Conservation (phyloP, 148 eudicot species). For the Chenopodium formosanum region DNA sequence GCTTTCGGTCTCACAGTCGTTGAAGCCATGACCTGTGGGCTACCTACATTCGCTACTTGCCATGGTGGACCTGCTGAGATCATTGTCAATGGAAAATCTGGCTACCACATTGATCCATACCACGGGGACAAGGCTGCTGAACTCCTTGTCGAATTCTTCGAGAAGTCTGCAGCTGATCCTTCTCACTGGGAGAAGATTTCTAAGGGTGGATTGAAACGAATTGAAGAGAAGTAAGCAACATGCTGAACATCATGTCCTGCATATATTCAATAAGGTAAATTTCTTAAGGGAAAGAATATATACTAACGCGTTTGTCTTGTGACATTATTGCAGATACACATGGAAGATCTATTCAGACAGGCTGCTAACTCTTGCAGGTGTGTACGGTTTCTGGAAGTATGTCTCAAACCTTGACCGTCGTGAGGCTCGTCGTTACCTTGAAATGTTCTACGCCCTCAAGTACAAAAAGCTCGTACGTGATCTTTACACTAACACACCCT, state of each 20-base stretch:
- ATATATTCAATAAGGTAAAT: not conserved
- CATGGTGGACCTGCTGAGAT: constrained; percentile 99
- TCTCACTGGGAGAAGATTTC: constrained; percentile 85
- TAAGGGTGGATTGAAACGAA: constrained; percentile 72
- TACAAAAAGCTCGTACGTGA: constrained; percentile 72
- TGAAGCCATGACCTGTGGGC: constrained; percentile 96
- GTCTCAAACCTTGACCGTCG: constrained; percentile 88
- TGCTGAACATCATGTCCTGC: not conserved
- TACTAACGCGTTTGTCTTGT: not conserved
- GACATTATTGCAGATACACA: constrained; percentile 56
- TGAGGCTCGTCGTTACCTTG: constrained; percentile 90
- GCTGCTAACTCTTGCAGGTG: constrained; percentile 87
- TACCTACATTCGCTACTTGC: constrained; percentile 92
- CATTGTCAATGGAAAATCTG: constrained; percentile 85
- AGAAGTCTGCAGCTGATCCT: constrained; percentile 64
- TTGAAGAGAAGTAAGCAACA: constrained; percentile 73
- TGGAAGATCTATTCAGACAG: constrained; percentile 95
- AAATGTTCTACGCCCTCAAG: constrained; percentile 96
- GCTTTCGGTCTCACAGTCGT: constrained; percentile 96
- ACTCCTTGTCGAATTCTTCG: constrained; percentile 76
- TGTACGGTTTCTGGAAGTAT: constrained; percentile 96
- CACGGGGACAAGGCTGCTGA: constrained; percentile 89
- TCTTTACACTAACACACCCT: not conserved
- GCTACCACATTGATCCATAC: constrained; percentile 95
- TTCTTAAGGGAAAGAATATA: too few species aligned